These are phyloP conservation scores for Phytophthora constricta DNA, from an alignment of 352 stramenopile species.

Conservation along the genomic window DNA sequence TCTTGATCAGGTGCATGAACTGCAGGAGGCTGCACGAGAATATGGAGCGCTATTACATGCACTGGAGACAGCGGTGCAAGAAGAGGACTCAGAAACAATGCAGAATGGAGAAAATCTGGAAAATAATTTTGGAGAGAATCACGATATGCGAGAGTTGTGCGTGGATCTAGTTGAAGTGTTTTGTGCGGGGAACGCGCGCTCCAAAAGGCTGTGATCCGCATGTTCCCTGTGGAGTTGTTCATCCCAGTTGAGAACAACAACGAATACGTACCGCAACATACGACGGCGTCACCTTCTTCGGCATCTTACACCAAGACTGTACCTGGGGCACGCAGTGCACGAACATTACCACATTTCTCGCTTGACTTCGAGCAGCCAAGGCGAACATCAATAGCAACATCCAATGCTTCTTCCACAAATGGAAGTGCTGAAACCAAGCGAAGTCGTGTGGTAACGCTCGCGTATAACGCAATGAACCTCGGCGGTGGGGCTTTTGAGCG, in stretches of 20 bases:
- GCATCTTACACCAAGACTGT: slow-evolving; percentile 28
- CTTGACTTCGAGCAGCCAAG: slow-evolving; percentile 63
- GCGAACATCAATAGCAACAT: slow-evolving; percentile 30
- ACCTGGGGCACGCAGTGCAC: slow-evolving; percentile 41
- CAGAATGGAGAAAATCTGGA: slow-evolving; percentile 15
- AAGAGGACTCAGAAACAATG: slow-evolving; percentile 30
- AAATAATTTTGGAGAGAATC: slow-evolving; percentile 11
- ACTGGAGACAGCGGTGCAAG: slow-evolving; percentile 51
- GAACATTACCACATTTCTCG: slow-evolving; percentile 67
- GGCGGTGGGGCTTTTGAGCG: slow-evolving; percentile 60
- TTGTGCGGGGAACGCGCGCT: slow-evolving; percentile 78
- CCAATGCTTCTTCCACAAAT: slow-evolving; percentile 30
- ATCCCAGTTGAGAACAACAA: slow-evolving; percentile 59
- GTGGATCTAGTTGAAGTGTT: slow-evolving; percentile 85
- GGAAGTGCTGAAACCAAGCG: slow-evolving; percentile 52
- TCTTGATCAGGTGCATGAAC: slow-evolving; percentile 74
- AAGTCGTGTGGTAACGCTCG: slow-evolving; percentile 42
- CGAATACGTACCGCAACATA: slow-evolving; percentile 70
- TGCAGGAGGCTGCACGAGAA: slow-evolving; percentile 81
- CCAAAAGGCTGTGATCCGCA: slow-evolving; percentile 78
- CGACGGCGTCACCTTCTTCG: slow-evolving; percentile 44
- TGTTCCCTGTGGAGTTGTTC: slow-evolving; percentile 85
- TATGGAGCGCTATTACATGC: slow-evolving; percentile 81
- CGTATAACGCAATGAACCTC: slow-evolving; percentile 43
- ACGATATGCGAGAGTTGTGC: slow-evolving; percentile 51